A percentile compares a stretch with the other conserved stretches of the same genome.
phyloP scores from a whole-genome alignment of 2,329 filamentous ascomycete species.

The Byssochlamys sp. region DNA sequence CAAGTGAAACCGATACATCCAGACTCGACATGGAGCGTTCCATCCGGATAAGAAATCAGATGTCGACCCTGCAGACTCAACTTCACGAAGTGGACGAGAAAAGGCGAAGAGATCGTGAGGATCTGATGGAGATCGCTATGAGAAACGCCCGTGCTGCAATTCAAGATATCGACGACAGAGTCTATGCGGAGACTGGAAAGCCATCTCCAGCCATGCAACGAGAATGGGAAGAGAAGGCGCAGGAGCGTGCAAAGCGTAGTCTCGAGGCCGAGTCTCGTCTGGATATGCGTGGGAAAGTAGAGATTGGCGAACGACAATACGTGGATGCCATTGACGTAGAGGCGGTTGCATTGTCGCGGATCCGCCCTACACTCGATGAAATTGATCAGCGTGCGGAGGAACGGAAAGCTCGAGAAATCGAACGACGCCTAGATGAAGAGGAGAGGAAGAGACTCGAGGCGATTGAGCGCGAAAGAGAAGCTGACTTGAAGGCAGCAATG shows the following conservation, averaged over 20 bases:
- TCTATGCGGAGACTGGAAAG: conserved; percentile 67
- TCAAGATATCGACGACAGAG: conserved; percentile 69
- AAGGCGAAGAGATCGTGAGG: conserved; percentile 62
- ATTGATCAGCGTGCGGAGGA: conserved; percentile 69
- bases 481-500: conserved; percentile 24
- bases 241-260: conserved; percentile 49
- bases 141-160: conserved; percentile 74
- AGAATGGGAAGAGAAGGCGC: conserved; percentile 71
- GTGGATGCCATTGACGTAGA: conserved; percentile 71
- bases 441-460: conserved; percentile 52
- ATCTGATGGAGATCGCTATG: conserved; percentile 67
- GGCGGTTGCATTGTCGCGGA: conserved; percentile 62
- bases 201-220: conserved; percentile 58
- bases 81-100: conserved; percentile 60
- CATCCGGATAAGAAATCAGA: conserved; percentile 64
- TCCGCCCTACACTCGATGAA: conserved; percentile 77
- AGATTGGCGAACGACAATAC: conserved; percentile 72
- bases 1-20: conserved; percentile 53
- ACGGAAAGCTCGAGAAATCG: conserved; percentile 58
- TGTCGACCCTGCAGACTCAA: conserved; percentile 64
- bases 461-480: conserved; percentile 30
- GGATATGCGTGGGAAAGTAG: conserved; percentile 44
- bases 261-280: conserved; percentile 54
- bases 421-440: conserved; percentile 55
- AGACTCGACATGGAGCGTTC: conserved; percentile 60